Base-by-base conservation (phyloP, 75 land plant genomes). In the Pinus albicaulis region DNA sequence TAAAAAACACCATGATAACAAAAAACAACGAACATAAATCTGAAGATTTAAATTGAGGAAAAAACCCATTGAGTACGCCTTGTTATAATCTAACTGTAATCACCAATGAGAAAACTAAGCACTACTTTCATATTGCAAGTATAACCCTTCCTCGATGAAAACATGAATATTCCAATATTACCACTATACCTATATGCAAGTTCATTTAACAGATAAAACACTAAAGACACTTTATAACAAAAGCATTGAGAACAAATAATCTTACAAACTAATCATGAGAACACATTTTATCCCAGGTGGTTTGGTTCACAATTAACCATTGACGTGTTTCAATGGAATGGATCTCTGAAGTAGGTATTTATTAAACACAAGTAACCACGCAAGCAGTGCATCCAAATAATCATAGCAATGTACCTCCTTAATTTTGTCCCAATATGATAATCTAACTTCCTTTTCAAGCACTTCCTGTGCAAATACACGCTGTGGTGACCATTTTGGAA, bases 341-440 rank as follows among this genome's bases (percentile, higher is more conserved):
- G 48, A 13, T 10, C 41, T 68, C 71, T 22, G 41, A 41, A 68
- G 71, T 12, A 17, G 3, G 34, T 68, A 44, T 10, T 41, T 68
- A 24, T 36, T 20, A 41, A 38, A 68, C 24, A 68, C 11, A 11
- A 44, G 48, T 7, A 44, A 48, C 53, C 53, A 48, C 1, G 53
- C 53, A 48, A 48, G 53, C 53, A 48, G 53, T 48, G 53, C 12
- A 48, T 48, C 12, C 53, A 48, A 48, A 48, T 48, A 48, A 48
- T 48, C 53, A 48, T n/a, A 26, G 16, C 3, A 36, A 3, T 15
- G 55, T 71, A 91, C 98, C 98, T 92, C 93, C 80, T 92, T 97
- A 20, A 95, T 85, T 81, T 90, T 97, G 36, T 97, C 99, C 98
- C 93, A 92, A 72, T 95, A 97, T 60, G 99, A 91, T 44, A 97